phyloP scores from a whole-genome alignment of 2,329 filamentous ascomycete species.

The Colletotrichum ledebouriae region DNA sequence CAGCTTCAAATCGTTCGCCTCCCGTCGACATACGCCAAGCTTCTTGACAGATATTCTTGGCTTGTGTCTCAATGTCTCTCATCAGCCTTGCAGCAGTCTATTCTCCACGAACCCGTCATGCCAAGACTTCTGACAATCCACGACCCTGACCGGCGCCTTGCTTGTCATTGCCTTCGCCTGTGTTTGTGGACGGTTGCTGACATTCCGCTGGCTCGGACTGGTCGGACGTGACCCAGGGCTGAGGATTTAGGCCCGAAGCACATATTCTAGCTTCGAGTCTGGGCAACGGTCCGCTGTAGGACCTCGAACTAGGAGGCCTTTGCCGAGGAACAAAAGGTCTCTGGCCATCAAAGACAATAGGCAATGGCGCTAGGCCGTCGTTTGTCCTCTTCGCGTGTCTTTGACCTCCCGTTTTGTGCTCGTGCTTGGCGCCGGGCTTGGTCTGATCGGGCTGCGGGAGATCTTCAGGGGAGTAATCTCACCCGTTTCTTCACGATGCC shows the following conservation, averaged over 20 bases:
- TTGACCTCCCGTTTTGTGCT: slow-evolving; percentile 13
- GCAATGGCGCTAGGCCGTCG: slow-evolving; percentile 8
- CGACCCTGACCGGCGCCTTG: background rate
- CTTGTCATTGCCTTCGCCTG: slow-evolving; percentile 7
- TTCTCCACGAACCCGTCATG: slow-evolving; percentile 9
- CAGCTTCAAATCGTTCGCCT: background rate
- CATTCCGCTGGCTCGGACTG: slow-evolving; percentile 13
- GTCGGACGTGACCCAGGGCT: slow-evolving; percentile 15
- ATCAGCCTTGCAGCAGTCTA: background rate
- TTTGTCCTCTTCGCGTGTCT: slow-evolving; percentile 17
- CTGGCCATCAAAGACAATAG: too few relatives aligned
- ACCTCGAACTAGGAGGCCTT: background rate
- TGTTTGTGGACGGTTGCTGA: slow-evolving; percentile 1
- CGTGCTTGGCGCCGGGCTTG: slow-evolving; percentile 8
- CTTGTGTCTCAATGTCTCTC: background rate
- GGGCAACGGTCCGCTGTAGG: background rate
- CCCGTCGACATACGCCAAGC: background rate
- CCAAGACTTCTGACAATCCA: slow-evolving; percentile 31
- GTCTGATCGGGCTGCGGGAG: slow-evolving; percentile 9
- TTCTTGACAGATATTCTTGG: background rate
- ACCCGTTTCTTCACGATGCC: background rate
- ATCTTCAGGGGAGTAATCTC: slow-evolving; percentile 10
- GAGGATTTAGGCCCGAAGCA: slow-evolving; percentile 1
- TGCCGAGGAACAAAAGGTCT: background rate
- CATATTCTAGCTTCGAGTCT: background rate